Evolutionary conservation across 208 protist species (phyloP), one percentile per base, ranked within the genome.

Genomic region (Crithidia sp.): DNA sequence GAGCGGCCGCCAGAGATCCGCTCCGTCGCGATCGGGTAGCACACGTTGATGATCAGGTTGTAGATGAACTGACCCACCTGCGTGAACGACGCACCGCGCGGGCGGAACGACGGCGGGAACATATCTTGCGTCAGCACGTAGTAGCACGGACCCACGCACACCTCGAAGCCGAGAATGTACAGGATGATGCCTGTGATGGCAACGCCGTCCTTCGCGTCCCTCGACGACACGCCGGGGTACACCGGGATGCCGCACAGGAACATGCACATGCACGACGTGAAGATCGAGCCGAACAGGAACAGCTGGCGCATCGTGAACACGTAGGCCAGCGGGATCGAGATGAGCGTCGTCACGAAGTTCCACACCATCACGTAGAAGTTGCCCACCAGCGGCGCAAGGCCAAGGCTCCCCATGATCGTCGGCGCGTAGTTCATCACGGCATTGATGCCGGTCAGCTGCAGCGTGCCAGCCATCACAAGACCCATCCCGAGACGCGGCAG

Each of bases 21-120:
- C 78, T 95, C 84, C 36, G 80, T 87, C 52, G 87, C 83, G 64
- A 94, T 92, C 59, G 92, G 92, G 84, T 90, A 97, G 81, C 67
- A 86, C 50, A 95, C 77, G 77, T 94, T 97, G 78, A 97, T 93
- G 79, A 95, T 87, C 55, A 95, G 70, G 83, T 95, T 97, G 76
- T 94, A 95, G 59, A 91, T 77, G 67, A 93, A 96, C 83, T 94
- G 87, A 2, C 77, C 49, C 73, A 91, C 77, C 65, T 88, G 76
- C 10, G 82, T 93, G 68, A 88, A 77, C 16, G 84, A 89, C n/a
- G 87, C 64, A 47, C 90, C 93, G 39, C 70, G 71, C 47, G 90
- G 84, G 54, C 90, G 90, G 83, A 95, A 93, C 28, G 85, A 89
- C 62, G 55, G 69, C 55, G 93, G 93, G 73, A 97, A 95, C 67